Conservation (phyloP, 208 protist species). For the Acanthamoeba castellanii region DNA sequence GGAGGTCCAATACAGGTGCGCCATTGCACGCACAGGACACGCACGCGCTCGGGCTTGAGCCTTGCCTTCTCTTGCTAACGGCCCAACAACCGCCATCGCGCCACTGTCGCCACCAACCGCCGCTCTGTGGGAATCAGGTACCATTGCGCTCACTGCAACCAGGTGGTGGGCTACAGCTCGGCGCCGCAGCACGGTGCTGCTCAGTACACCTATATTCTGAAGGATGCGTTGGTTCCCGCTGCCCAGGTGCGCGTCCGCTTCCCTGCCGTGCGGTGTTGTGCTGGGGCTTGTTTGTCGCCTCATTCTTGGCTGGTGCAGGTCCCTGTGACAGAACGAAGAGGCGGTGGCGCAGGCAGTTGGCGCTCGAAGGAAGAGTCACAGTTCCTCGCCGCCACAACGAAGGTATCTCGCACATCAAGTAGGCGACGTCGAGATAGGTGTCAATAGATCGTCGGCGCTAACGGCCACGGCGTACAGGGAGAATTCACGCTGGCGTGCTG, state of each 20-base stretch:
- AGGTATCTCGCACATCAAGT: neutral
- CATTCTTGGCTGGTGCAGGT: neutral
- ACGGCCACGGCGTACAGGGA: neutral
- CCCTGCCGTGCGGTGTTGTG: neutral
- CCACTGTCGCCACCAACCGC: neutral
- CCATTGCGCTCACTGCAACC: neutral
- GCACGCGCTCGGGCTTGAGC: too few relatives aligned
- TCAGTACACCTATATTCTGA: neutral
- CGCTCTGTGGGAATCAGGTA: neutral
- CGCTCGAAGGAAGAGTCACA: neutral
- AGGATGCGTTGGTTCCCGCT: neutral
- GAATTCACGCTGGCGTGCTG: conserved; percentile 5
- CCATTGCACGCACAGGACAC: neutral
- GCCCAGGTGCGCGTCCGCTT: neutral
- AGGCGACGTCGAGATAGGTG: too few relatives aligned
- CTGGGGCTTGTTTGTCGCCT: neutral
- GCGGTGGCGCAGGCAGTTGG: neutral
- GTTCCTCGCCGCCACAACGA: neutral
- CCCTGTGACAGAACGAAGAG: neutral
- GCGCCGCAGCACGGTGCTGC: neutral
- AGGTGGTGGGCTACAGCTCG: conserved; percentile 6
- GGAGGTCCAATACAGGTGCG: neutral
- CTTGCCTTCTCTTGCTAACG: neutral
- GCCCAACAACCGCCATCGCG: neutral
- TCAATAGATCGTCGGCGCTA: neutral